Conservation (phyloP, 805 yeast species). For the Saccharomycopsis oosterbeekiorum region DNA sequence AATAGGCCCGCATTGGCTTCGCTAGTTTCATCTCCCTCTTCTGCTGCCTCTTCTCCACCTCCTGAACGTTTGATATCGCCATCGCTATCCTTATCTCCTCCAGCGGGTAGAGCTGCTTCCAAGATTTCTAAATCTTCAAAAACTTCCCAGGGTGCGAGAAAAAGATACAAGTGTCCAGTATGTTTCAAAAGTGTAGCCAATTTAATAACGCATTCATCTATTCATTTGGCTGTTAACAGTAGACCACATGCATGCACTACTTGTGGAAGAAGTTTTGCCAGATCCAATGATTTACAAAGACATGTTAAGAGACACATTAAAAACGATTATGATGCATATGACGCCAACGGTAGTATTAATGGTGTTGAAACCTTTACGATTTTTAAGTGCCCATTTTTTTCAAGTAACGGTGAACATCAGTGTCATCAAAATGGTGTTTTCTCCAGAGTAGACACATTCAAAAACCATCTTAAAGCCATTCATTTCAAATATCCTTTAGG, state of each 20-base stretch:
- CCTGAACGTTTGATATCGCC: not conserved
- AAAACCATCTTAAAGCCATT: constrained; percentile 81
- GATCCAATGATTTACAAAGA: constrained; percentile 77
- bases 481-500: constrained; percentile 86
- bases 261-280: constrained; percentile 77
- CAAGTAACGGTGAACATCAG: not conserved
- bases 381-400: constrained; percentile 16
- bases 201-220: constrained; percentile 59
- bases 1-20: not conserved
- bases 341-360: constrained; percentile 18
- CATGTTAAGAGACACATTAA: constrained; percentile 66
- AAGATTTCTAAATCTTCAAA: not conserved
- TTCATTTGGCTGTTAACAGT: constrained; percentile 53
- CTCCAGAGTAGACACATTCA: constrained; percentile 83
- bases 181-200: constrained; percentile 60
- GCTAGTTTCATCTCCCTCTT: not conserved
- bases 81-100: not conserved
- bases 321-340: constrained; percentile 37
- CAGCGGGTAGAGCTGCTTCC: not conserved
- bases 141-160: constrained; percentile 25
- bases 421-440: constrained; percentile 84
- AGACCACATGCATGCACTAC: constrained; percentile 51
- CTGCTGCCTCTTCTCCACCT: not conserved
- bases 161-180: constrained; percentile 63
- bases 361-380: constrained; percentile 1